Base-by-base conservation (phyloP, 225 moss, liverwort and hornwort species). In the Pseudoscleropodium purum region DNA sequence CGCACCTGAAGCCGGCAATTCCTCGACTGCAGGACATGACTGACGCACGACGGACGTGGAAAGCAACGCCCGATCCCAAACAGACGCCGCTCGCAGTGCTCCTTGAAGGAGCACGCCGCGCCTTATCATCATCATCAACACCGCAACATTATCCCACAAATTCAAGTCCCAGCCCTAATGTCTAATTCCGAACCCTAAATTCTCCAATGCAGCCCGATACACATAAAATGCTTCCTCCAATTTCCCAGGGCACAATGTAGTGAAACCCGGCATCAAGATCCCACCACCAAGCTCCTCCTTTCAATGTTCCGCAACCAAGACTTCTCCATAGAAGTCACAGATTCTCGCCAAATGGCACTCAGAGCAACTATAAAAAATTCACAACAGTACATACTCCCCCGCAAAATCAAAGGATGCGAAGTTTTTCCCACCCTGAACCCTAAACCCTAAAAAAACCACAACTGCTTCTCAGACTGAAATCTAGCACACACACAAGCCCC, bases 31-130 rank as follows among this genome's bases (percentile, higher is more conserved):
- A 66, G 89, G 59, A 85, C 36, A 90, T 26, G 92, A 89, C 26
- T 83, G 89, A 57, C 81, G 88, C 77, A 78, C 59, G 61, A 81
- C 86, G 63, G 91, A 87, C 34, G 94, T 87, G 84, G 81, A 93
- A 79, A 87, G 86, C 39, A 90, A 72, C 68, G 74, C 62, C 75
- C 87, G 88, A 83, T 92, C 84, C 86, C 89, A 90, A 72, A 72
- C 47, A 77, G 81, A 90, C 15, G 88, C 91, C 60, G 82, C 84
- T 86, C 94, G 92, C 90, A 92, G 70, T 86, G 92, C 92, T 82
- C 93, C 74, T 63, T 64, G 85, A n/a, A 88, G 75, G 54, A 88
- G 91, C 91, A 89, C 78, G 80, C 88, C 61, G 43, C 94, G 87
- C 72, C 82, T 82, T 82, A 85, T 86, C 89, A 87, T 92, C 89